phyloP scores from a whole-genome alignment of 192 early-diverging fungal species.

The Coemansia sp. region DNA sequence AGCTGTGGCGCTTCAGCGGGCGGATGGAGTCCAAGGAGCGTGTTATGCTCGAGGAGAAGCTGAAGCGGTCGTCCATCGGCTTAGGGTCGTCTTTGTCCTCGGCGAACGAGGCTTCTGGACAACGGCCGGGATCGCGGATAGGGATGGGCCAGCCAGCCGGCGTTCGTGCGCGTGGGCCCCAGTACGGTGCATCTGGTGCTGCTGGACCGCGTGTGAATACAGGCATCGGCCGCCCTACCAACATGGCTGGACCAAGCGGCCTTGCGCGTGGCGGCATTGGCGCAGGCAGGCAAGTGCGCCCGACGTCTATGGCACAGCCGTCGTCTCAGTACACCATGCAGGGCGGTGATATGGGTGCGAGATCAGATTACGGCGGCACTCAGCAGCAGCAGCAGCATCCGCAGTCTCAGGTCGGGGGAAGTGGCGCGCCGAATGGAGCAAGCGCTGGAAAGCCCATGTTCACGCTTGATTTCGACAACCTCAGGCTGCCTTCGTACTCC shows the following conservation, averaged over 20 bases:
- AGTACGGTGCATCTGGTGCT: conserved; percentile 37
- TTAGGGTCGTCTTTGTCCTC: conserved; percentile 9
- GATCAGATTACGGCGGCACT: not conserved
- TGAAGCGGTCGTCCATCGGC: conserved; percentile 61
- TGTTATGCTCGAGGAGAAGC: conserved; percentile 74
- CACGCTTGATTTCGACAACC: conserved; percentile 56
- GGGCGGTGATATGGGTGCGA: not conserved
- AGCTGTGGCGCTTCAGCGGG: conserved; percentile 70
- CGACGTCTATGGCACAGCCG: conserved; percentile 3
- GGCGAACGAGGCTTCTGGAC: not conserved
- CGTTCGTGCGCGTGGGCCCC: conserved; percentile 34
- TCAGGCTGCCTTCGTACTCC: conserved; percentile 51
- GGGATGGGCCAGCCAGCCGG: conserved; percentile 20
- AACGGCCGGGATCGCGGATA: conserved; percentile 35
- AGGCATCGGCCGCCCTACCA: conserved; percentile 15
- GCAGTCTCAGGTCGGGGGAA: conserved; percentile 15
- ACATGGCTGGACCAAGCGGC: conserved; percentile 1
- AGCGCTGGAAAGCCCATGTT: conserved; percentile 32
- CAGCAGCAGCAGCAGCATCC: conserved; percentile 13
- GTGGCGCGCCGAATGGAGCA: not conserved
- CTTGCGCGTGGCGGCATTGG: conserved; percentile 1
- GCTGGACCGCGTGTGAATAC: conserved; percentile 20
- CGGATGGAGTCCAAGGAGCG: conserved; percentile 79
- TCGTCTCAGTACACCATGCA: not conserved
- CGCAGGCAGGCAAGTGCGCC: conserved; percentile 16